phyloP scores from a whole-genome alignment of 192 early-diverging fungal genomes.

The Linderina pennispora region DNA sequence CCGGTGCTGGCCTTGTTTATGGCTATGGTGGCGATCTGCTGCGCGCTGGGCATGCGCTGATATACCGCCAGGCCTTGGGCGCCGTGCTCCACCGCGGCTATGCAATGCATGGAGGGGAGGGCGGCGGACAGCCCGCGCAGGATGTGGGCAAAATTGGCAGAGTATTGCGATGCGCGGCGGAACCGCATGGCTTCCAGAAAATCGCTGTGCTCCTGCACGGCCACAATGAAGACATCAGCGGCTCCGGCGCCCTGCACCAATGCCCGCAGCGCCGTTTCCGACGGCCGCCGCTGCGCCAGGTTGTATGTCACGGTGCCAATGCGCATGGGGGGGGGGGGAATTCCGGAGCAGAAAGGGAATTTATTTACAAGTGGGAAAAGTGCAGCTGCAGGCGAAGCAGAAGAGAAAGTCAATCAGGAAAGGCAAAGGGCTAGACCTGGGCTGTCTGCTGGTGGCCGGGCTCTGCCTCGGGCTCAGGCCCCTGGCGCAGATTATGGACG shows the following conservation, averaged over 20 bases:
- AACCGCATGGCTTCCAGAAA: constrained; percentile 1
- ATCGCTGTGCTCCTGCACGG: neutral
- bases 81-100: constrained; percentile 2
- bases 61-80: constrained; percentile 2
- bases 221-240: neutral
- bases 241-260: neutral
- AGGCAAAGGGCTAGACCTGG: neutral
- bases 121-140: neutral
- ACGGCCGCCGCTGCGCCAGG: neutral
- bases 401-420: neutral
- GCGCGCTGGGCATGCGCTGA: neutral
- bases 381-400: neutral
- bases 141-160: neutral
- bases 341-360: neutral
- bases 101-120: neutral
- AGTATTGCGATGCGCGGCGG: neutral
- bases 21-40: neutral
- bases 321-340: neutral
- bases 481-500: no score
- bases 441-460: neutral
- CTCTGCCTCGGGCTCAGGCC: neutral
- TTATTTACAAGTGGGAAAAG: neutral
- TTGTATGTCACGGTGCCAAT: neutral
- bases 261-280: neutral
- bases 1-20: neutral